Percentiles rank a stretch among this genome's conserved stretches.
Conservation (phyloP, 2,329 filamentous ascomycete species). For the Amauroascus verrucosus region DNA sequence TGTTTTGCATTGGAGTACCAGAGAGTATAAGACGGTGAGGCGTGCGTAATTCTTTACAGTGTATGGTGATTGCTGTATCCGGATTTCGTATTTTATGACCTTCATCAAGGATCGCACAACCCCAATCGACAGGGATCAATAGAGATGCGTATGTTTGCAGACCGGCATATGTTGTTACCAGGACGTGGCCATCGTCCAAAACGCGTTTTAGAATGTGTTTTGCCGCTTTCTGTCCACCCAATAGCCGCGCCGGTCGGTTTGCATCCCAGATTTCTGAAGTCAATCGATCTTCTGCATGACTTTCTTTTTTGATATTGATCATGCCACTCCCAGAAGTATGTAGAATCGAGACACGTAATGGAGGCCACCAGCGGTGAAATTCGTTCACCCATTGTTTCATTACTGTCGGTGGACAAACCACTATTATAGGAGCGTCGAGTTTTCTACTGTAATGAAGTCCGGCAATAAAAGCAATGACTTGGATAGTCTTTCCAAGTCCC, state of each 20-base stretch:
- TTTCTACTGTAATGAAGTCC: slow-evolving; percentile 85
- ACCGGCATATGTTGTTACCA: slow-evolving; percentile 92
- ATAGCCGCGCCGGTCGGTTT: slow-evolving; percentile 29
- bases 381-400: slow-evolving; percentile 98
- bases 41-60: slow-evolving; percentile 87
- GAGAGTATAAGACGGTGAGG: slow-evolving; percentile 86
- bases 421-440: slow-evolving; percentile 71
- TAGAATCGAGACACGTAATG: slow-evolving; percentile 86
- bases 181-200: slow-evolving; percentile 72
- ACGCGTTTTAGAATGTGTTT: slow-evolving; percentile 74
- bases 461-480: slow-evolving; percentile 72
- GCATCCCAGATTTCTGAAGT: slow-evolving; percentile 47
- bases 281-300: slow-evolving; percentile 52
- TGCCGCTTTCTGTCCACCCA: slow-evolving; percentile 56
- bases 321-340: slow-evolving; percentile 95
- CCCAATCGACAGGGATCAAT: slow-evolving; percentile 76
- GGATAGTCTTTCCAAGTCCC: slow-evolving; percentile 93
- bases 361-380: slow-evolving; percentile 99
- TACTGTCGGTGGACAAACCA: slow-evolving; percentile 88
- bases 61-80: slow-evolving; percentile 86
- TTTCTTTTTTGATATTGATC: slow-evolving; percentile 61
- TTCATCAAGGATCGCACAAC: slow-evolving; percentile 87
- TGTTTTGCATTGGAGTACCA: slow-evolving; percentile 96
- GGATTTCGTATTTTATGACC: slow-evolving; percentile 98
- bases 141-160: slow-evolving; percentile 84